Conservation (phyloP, 352 stramenopile species). For the Globisporangium abappressorium region DNA sequence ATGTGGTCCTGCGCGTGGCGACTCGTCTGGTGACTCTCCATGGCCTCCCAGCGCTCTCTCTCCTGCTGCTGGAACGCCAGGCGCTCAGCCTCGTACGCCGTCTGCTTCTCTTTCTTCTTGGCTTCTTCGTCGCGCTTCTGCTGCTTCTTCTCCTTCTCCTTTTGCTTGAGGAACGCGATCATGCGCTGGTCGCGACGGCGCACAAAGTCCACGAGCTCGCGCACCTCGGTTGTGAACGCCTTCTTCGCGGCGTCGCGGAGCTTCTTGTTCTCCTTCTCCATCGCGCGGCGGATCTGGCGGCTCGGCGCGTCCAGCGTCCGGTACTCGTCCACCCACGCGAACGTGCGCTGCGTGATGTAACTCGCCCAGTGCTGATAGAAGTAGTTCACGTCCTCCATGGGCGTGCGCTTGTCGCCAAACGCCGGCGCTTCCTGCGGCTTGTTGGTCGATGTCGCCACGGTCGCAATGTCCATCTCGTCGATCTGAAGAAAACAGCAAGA, state of each 20-base stretch:
- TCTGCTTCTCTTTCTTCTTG: slow-evolving; percentile 56
- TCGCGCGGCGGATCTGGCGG: slow-evolving; percentile 67
- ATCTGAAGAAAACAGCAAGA: slow-evolving; percentile 38
- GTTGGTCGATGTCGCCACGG: slow-evolving; percentile 10
- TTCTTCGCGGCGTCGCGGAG: slow-evolving; percentile 76
- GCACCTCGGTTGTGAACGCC: slow-evolving; percentile 72
- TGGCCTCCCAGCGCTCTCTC: slow-evolving; percentile 47
- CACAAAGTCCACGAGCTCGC: slow-evolving; percentile 84
- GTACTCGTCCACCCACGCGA: slow-evolving; percentile 82
- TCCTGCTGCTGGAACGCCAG: slow-evolving; percentile 71
- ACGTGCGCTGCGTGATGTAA: slow-evolving; percentile 70
- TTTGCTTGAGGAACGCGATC: slow-evolving; percentile 58
- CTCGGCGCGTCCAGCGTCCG: slow-evolving; percentile 78
- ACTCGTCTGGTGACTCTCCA: slow-evolving; percentile 38
- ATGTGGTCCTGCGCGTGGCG: slow-evolving; percentile 53
- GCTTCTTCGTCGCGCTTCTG: slow-evolving; percentile 46
- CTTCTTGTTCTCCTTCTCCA: slow-evolving; percentile 90
- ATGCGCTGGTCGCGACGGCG: slow-evolving; percentile 73
- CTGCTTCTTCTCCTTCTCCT: slow-evolving; percentile 55
- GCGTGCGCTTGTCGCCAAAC: slow-evolving; percentile 40
- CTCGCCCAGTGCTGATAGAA: slow-evolving; percentile 84
- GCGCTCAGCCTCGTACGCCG: slow-evolving; percentile 54
- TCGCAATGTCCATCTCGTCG: slow-evolving; percentile 56
- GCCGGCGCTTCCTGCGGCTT: slow-evolving; percentile 27
- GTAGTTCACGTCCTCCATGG: slow-evolving; percentile 48